phyloP scores from a whole-genome alignment of 257 asterid species.

The Hygrophila difformis region DNA sequence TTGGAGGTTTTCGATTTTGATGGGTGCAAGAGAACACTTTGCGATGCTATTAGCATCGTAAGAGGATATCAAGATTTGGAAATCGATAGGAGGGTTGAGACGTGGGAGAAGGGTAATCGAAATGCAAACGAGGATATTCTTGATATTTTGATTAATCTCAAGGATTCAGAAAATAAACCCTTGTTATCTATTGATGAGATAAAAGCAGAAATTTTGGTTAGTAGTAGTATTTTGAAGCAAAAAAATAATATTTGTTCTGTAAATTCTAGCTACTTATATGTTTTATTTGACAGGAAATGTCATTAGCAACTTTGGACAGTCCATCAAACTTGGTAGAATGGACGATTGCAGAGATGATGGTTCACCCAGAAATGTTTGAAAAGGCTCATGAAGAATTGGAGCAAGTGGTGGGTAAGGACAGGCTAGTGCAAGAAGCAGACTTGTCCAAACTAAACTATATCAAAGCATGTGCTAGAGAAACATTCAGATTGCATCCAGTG shows the following conservation, averaged over 20 bases:
- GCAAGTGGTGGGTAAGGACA: constrained; percentile 6
- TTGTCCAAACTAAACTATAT: constrained; percentile 11
- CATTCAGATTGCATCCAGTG: constrained; percentile 12
- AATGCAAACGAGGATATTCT: constrained; percentile 14
- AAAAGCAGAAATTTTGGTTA: constrained; percentile 16
- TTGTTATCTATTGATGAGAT: constrained; percentile 12
- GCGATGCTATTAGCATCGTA: constrained; percentile 5
- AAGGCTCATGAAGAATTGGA: constrained; percentile 12
- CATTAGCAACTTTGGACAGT: not conserved
- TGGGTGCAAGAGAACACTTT: not conserved
- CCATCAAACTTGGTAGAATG: not conserved
- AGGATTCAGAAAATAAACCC: constrained; percentile 5
- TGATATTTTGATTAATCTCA: constrained; percentile 18
- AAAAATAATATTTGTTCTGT: too few relatives aligned
- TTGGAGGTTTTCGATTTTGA: too few relatives aligned
- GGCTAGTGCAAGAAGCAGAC: constrained; percentile 18
- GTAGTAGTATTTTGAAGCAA: too few relatives aligned
- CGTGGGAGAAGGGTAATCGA: constrained; percentile 15
- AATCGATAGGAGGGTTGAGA: constrained; percentile 14
- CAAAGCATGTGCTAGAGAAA: constrained; percentile 17
- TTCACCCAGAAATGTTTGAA: not conserved
- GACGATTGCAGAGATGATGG: not conserved
- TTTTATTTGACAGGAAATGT: not conserved
- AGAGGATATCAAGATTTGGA: constrained; percentile 9
- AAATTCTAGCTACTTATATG: too few relatives aligned